These are phyloP conservation scores for Curvularia eragrostidis DNA, from an alignment of 2,329 filamentous ascomycete species.

Conservation along the genomic window DNA sequence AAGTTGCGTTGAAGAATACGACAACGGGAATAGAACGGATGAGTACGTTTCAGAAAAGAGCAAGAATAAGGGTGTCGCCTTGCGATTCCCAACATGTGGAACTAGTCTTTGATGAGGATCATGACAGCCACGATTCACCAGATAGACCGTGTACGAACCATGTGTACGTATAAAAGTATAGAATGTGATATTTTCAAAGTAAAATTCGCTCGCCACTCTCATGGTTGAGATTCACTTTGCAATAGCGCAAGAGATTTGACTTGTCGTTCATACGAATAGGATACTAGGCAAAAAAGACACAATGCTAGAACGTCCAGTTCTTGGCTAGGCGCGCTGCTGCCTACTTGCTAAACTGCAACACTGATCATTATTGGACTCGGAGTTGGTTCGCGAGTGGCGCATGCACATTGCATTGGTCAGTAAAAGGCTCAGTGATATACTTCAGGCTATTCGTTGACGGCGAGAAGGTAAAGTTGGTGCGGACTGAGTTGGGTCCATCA, in stretches of 20 bases:
- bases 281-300: too few species aligned
- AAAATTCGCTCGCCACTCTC: too few species aligned
- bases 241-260: too few species aligned
- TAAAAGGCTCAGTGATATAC: background rate
- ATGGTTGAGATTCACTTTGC: too few species aligned
- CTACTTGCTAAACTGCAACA: background rate
- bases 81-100: background rate
- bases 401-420: background rate
- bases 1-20: background rate
- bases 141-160: background rate
- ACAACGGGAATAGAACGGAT: background rate
- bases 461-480: background rate
- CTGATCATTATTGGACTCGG: background rate
- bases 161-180: background rate
- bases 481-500: background rate
- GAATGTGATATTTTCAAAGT: background rate
- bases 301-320: too few species aligned
- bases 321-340: background rate
- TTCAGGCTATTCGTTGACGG: background rate
- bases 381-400: background rate
- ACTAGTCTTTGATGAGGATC: background rate
- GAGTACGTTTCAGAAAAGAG: background rate
- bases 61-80: background rate
- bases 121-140: background rate
- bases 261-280: too few species aligned